A percentile compares a stretch with the other conserved stretches of the same genome.
These are phyloP conservation scores for Luvunga scandens DNA, from an alignment of 345 rosid genomes.

Conservation along the genomic window DNA sequence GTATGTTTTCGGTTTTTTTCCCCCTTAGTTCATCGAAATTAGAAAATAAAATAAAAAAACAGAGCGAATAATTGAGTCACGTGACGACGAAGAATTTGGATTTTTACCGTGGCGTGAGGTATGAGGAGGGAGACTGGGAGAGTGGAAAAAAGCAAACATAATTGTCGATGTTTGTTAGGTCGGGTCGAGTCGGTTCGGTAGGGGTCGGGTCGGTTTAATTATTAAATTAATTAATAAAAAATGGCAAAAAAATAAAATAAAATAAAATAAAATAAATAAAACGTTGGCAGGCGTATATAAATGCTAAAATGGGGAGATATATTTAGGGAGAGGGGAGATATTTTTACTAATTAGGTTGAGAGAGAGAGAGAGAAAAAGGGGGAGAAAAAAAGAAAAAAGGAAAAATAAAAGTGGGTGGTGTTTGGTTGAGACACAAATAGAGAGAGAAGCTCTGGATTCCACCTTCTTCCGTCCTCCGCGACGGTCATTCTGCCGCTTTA, in stretches of 20 bases:
- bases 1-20: no score
- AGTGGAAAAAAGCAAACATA: background rate
- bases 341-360: background rate
- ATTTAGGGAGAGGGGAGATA: background rate
- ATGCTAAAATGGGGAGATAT: no score
- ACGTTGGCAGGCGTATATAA: no score
- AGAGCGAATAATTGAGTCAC: background rate
- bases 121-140: background rate
- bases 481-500: constrained; percentile 78
- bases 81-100: no score
- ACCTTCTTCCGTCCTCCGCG: constrained; percentile 67
- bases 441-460: constrained; percentile 63
- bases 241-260: no score
- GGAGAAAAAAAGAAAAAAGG: background rate
- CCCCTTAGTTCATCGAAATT: background rate
- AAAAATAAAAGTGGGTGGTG: background rate
- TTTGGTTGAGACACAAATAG: constrained; percentile 9
- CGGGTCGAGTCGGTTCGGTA: no score
- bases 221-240: background rate
- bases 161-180: background rate
- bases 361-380: background rate
- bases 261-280: no score
- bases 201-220: no score
- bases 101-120: background rate
- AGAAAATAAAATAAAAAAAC: background rate